A percentile compares a stretch with the other conserved stretches of the same genome.
Evolutionary conservation across 1,139 yeast species (phyloP).

Genomic region (Geotrichum cucujoidarum): DNA sequence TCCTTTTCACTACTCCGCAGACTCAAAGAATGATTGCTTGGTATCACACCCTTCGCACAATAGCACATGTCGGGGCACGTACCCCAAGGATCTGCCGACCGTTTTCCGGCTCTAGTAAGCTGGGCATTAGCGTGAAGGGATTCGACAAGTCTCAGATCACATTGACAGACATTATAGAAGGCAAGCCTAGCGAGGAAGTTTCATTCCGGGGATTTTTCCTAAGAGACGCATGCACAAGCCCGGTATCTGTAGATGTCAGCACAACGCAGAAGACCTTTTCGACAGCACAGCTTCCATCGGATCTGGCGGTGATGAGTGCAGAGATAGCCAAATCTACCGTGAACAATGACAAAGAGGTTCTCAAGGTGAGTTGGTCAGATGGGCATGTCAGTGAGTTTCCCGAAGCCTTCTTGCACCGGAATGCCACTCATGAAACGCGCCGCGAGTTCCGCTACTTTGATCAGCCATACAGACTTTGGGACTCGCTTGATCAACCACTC

Average conservation of each 20-base stretch:
- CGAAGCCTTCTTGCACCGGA: conserved; percentile 44
- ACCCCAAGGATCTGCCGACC: no score
- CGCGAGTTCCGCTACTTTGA: conserved; percentile 33
- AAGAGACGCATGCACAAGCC: conserved; percentile 57
- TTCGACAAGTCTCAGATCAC: conserved; percentile 8
- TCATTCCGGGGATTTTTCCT: conserved; percentile 54
- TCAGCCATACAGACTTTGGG: conserved; percentile 34
- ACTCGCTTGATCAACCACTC: conserved; percentile 31
- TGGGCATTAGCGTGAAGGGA: background rate
- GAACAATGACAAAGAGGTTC: conserved; percentile 31
- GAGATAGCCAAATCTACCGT: conserved; percentile 30
- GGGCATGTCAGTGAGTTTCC: conserved; percentile 48
- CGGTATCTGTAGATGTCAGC: conserved; percentile 48
- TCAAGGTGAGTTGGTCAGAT: conserved; percentile 54
- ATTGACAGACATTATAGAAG: conserved; percentile 5
- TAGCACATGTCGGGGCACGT: no score
- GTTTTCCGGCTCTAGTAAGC: conserved; percentile 1
- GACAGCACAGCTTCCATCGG: conserved; percentile 46
- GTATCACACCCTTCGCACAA: no score
- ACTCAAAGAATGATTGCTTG: no score
- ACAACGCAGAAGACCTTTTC: conserved; percentile 65
- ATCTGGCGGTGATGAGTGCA: conserved; percentile 33
- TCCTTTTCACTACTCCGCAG: background rate
- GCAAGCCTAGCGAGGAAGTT: conserved; percentile 27
- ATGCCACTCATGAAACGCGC: conserved; percentile 40